A percentile compares a stretch with the other conserved stretches of the same genome.
Evolutionary conservation across 2,329 filamentous ascomycete genomes (phyloP).

Genomic region (Shiraia bambusicola): DNA sequence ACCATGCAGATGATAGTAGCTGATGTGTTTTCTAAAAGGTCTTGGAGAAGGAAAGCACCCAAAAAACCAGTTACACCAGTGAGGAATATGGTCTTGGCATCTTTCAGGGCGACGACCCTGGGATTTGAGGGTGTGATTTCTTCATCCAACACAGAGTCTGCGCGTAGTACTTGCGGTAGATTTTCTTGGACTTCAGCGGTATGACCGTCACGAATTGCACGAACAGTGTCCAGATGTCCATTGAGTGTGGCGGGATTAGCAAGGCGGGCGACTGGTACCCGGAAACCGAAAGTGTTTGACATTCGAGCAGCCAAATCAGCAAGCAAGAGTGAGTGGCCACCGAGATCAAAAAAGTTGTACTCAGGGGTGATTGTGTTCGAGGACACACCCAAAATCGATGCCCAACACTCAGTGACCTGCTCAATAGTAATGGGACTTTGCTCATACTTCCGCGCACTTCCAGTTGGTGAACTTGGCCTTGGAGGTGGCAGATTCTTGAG

Average conservation of each 20-base stretch:
- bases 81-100: conserved; percentile 68
- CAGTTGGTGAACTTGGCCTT: conserved; percentile 48
- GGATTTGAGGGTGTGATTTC: conserved; percentile 63
- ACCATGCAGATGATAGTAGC: conserved; percentile 73
- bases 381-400: conserved; percentile 67
- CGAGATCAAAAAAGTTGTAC: conserved; percentile 79
- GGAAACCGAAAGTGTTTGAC: conserved; percentile 70
- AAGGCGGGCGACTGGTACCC: conserved; percentile 69
- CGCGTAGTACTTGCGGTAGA: conserved; percentile 66
- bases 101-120: conserved; percentile 60
- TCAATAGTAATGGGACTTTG: conserved; percentile 67
- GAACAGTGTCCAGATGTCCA: conserved; percentile 72
- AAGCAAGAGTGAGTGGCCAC: conserved; percentile 76
- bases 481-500: conserved; percentile 70
- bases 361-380: conserved; percentile 63
- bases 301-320: conserved; percentile 73
- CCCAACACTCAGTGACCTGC: conserved; percentile 72
- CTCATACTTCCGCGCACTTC: conserved; percentile 51
- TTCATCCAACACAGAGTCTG: conserved; percentile 66
- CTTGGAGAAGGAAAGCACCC: conserved; percentile 71
- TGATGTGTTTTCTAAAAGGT: conserved; percentile 66
- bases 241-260: conserved; percentile 71
- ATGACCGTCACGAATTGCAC: conserved; percentile 69
- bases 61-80: conserved; percentile 77
- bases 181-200: conserved; percentile 75